Conservation (phyloP, 495 filamentous ascomycete genomes). For the Trichoderma parareesei region DNA sequence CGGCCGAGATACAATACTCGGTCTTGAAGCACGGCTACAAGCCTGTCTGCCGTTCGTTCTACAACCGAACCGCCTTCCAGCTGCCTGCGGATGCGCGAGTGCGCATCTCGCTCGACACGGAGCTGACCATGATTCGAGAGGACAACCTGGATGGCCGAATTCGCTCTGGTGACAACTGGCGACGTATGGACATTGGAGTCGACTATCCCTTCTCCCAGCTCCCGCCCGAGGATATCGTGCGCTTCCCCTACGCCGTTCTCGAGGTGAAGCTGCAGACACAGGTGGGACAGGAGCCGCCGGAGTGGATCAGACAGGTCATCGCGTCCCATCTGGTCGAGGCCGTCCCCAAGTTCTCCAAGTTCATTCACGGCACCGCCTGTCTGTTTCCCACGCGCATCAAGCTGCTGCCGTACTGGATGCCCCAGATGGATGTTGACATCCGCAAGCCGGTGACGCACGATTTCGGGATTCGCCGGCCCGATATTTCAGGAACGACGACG, state of each 20-base stretch:
- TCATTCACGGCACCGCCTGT: conserved; percentile 88
- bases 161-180: conserved; percentile 83
- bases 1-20: conserved; percentile 87
- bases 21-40: conserved; percentile 73
- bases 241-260: conserved; percentile 92
- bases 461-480: conserved; percentile 80
- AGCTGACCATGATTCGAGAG: conserved; percentile 88
- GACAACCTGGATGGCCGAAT: conserved; percentile 81
- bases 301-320: conserved; percentile 90
- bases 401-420: conserved; percentile 92
- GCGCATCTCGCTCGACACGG: conserved; percentile 93
- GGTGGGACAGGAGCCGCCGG: conserved; percentile 89
- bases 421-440: conserved; percentile 97
- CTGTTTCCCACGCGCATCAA: conserved; percentile 83
- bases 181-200: conserved; percentile 94
- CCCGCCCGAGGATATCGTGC: conserved; percentile 70
- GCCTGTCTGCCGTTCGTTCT: conserved; percentile 88
- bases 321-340: conserved; percentile 93
- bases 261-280: conserved; percentile 98
- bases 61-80: conserved; percentile 97
- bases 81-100: conserved; percentile 93
- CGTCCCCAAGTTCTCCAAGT: conserved; percentile 98
- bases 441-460: conserved; percentile 78
- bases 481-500: conserved; percentile 62
- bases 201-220: conserved; percentile 92